Evolutionary conservation across 2,329 filamentous ascomycete species (phyloP), one percentile per base, ranked within the genome.

Genomic region (Ustilaginoidea virens): DNA sequence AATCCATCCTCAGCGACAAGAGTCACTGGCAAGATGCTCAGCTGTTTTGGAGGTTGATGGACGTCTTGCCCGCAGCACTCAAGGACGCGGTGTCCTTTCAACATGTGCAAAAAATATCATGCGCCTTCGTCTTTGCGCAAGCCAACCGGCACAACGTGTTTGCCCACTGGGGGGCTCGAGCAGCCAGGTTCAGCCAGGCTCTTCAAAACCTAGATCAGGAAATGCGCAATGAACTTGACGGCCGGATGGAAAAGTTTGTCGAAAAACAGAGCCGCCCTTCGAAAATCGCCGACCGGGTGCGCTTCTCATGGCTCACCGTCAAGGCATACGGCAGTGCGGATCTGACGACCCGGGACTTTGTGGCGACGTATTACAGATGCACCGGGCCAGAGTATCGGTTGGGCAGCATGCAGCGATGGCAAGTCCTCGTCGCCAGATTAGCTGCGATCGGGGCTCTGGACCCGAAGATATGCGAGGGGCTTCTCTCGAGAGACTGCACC

Each of bases 251-350:
- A 2, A 5, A n/a, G 1, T 36, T 41, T 13, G 28, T 43, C 13
- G 18, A 11, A 13, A 27, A 37, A 15, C 31, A 33, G 22, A 35
- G 32, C n/a, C 25, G 13, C 11, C 14, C 11, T n/a, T 12, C 28
- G 3, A 34, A 38, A n/a, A 31, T 9, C 12, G 24, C 25, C 2
- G 24, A 30, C 22, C 33, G 32, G 11, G 18, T 39, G 22, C 35
- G 34, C 1, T 43, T 39, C 25, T 32, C 40, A 3, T 47, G 43
- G 44, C 28, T 46, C 5, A 21, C 41, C 2, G 35, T 36, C 27
- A 36, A 36, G 25, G 38, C 42, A 2, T 32, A 42, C 20, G 33
- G n/a, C n/a, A n/a, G 39, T 15, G 11, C 34, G 6, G 16, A 24
- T 4, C 20, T 30, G 5, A 36, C 35, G 7, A 36, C 32, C 9